Base-by-base conservation (phyloP, 2,329 filamentous ascomycete genomes). In the Neofusicoccum cordaticola region DNA sequence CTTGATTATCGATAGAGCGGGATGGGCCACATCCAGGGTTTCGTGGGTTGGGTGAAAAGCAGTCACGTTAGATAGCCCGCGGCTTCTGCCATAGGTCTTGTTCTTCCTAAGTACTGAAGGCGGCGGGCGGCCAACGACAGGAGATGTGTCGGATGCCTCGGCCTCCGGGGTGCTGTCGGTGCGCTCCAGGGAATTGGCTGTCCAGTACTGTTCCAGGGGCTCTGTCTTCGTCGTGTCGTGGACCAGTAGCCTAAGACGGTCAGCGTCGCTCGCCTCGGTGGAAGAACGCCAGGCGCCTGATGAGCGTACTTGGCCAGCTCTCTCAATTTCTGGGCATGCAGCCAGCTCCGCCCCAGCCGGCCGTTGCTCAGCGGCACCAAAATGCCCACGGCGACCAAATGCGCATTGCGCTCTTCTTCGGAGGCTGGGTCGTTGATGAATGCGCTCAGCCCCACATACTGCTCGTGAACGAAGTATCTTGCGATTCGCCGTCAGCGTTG, bases 381-480 rank as follows among this genome's bases (percentile, higher is more conserved):
- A 34, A 94, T 86, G 45, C 95, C 95, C 1, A 98, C 92, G 13
- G 94, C 91, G 68, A 97, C 88, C 88, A 99, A 97, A 70, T 90
- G 87, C 57, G 95, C 95, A 82, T 96, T 91, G 66, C 95, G 89
- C 61, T 91, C 87, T 61, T 86, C 87, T 70, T 92, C 90, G 13
- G 90, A 88, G 56, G 92, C 93, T 2, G 90, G 89, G 68, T 86
- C 86, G 76, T 96, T 96, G 75, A 95, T 83, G 75, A 97, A 99
- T 34, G 93, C 93, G 80, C 93, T 97, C 70, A 98, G 84, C 34
- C 95, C 95, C 4, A 93, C 93, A 79, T 93, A 89, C 51, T 86
- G 83, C 53, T 86, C 89, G 73, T 98, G 93, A 48, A 96, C 88
- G 76, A 98, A 99, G 81, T 98, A 99, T 72, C 93, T 91, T 70